Percentiles rank a stretch among this genome's conserved stretches.
phyloP scores from a whole-genome alignment of 306 rosid genomes.

The Lagenaria siceraria region DNA sequence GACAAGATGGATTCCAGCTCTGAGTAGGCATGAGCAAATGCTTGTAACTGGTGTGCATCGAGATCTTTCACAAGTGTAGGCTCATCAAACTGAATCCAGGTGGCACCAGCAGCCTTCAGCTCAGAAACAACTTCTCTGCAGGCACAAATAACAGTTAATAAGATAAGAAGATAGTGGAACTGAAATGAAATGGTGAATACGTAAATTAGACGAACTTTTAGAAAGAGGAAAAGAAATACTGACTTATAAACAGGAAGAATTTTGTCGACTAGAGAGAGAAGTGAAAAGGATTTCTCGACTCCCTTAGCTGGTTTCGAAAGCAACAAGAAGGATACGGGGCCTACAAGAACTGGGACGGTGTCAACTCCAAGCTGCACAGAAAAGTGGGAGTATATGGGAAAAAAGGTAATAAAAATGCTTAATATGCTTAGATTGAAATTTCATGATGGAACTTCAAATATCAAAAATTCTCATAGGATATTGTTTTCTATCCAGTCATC shows the following conservation, averaged over 20 bases:
- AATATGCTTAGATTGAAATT: not conserved
- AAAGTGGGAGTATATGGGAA: not conserved
- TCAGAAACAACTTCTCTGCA: conserved; percentile 70
- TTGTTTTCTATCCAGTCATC: not conserved
- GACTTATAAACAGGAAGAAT: conserved; percentile 68
- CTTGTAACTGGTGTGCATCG: conserved; percentile 50
- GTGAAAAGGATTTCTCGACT: conserved; percentile 48
- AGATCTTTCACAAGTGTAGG: conserved; percentile 75
- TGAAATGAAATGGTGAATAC: not conserved
- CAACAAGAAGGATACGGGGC: conserved; percentile 77
- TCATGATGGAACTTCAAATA: not conserved
- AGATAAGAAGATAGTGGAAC: not conserved
- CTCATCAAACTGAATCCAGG: conserved; percentile 83
- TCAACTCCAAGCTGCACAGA: conserved; percentile 55
- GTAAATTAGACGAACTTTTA: not conserved
- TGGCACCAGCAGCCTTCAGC: conserved; percentile 73
- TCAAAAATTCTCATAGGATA: not conserved
- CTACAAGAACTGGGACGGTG: conserved; percentile 66
- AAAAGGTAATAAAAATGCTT: not conserved
- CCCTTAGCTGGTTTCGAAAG: conserved; percentile 78
- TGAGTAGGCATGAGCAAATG: conserved; percentile 48
- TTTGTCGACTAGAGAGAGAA: conserved; percentile 43
- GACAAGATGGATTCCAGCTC: conserved; percentile 56
- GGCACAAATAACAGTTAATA: not conserved
- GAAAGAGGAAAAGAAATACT: not conserved